Evolutionary conservation across 1,139 yeast species (phyloP).

Genomic region (Suhomyces bokatorum): DNA sequence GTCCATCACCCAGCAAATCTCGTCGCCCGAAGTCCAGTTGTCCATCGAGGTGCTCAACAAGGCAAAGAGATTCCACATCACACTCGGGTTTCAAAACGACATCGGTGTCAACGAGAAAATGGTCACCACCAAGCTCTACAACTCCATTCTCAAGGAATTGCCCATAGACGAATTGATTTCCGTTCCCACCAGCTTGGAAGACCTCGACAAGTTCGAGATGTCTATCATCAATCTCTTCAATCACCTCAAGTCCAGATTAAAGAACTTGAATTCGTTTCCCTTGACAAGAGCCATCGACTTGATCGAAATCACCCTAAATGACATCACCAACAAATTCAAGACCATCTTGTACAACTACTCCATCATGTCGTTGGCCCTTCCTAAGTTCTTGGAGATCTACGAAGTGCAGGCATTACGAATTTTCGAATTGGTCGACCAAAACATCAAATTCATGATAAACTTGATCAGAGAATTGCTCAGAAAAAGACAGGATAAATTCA

Average conservation of each 20-base stretch:
- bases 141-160: constrained; percentile 65
- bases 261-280: constrained; percentile 61
- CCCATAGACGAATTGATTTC: constrained; percentile 64
- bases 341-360: constrained; percentile 23
- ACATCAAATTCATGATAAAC: constrained; percentile 39
- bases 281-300: constrained; percentile 61
- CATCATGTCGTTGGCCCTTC: constrained; percentile 30
- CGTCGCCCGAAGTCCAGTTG: constrained; percentile 52
- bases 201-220: constrained; percentile 45
- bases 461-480: constrained; percentile 74
- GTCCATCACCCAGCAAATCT: constrained; percentile 59
- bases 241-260: constrained; percentile 59
- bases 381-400: constrained; percentile 23
- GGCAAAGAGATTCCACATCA: constrained; percentile 80
- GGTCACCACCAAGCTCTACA: constrained; percentile 53
- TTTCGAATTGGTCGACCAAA: constrained; percentile 32
- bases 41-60: constrained; percentile 63
- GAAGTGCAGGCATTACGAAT: constrained; percentile 19
- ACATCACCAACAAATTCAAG: constrained; percentile 29
- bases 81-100: constrained; percentile 71
- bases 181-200: constrained; percentile 23
- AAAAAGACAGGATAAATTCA: constrained; percentile 71
- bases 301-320: constrained; percentile 56
- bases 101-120: constrained; percentile 66
- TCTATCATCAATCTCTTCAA: constrained; percentile 53